These are phyloP conservation scores for Chaetomiaceae sp. DNA, from an alignment of 2,329 filamentous ascomycete species.

Conservation along the genomic window DNA sequence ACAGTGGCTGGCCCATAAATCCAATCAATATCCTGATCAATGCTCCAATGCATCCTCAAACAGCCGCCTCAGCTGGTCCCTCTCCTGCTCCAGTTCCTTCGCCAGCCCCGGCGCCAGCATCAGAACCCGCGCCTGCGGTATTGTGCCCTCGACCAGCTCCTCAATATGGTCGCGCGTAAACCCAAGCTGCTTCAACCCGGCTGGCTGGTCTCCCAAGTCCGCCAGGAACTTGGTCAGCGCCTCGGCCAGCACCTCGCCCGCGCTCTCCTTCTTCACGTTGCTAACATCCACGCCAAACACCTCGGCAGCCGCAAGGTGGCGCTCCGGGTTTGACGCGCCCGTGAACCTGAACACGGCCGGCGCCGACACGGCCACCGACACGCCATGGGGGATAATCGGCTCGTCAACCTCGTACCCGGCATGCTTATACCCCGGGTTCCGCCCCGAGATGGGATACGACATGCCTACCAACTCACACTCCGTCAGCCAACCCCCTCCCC, in stretches of 20 bases:
- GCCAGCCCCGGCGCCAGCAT: slow-evolving; percentile 83
- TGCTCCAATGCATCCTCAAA: slow-evolving; percentile 59
- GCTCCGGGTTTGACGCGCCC: slow-evolving; percentile 82
- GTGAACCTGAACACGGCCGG: slow-evolving; percentile 95
- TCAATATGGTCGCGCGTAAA: slow-evolving; percentile 75
- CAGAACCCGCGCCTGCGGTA: slow-evolving; percentile 85
- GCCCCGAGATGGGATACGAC: slow-evolving; percentile 95
- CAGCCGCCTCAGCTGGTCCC: slow-evolving; percentile 63
- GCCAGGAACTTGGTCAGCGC: slow-evolving; percentile 77
- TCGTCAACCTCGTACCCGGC: slow-evolving; percentile 72
- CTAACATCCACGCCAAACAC: slow-evolving; percentile 85
- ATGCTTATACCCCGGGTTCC: slow-evolving; percentile 89
- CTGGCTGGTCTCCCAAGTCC: slow-evolving; percentile 83
- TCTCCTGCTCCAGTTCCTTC: slow-evolving; percentile 64
- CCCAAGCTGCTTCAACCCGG: slow-evolving; percentile 76
- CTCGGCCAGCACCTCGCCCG: slow-evolving; percentile 82
- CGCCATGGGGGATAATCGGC: slow-evolving; percentile 90
- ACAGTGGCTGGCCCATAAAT: too few species aligned
- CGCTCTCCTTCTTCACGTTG: slow-evolving; percentile 82
- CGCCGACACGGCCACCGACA: slow-evolving; percentile 88
- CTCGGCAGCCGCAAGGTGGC: slow-evolving; percentile 85
- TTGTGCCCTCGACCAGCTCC: slow-evolving; percentile 83
- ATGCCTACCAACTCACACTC: slow-evolving; percentile 66
- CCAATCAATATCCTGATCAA: slow-evolving; percentile 20
- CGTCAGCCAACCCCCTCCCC: not conserved